phyloP scores from a whole-genome alignment of 495 filamentous ascomycete genomes.

The Tuber brumale region DNA sequence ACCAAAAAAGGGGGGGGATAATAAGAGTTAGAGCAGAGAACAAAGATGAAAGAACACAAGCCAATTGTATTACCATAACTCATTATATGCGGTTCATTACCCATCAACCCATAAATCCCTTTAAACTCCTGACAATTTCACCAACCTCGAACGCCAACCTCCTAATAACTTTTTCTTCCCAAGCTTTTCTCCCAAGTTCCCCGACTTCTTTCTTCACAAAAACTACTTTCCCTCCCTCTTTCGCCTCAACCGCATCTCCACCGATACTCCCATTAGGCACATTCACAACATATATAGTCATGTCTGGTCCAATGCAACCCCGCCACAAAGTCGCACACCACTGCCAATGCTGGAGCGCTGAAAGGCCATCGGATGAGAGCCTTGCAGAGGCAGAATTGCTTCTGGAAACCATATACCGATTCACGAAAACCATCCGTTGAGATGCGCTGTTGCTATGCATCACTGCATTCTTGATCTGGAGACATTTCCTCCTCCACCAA shows the following conservation, averaged over 20 bases:
- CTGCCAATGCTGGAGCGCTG: constrained; percentile 88
- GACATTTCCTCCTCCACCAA: constrained; percentile 32
- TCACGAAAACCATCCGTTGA: constrained; percentile 47
- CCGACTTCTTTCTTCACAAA: constrained; percentile 40
- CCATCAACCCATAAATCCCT: constrained; percentile 30
- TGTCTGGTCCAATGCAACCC: constrained; percentile 74
- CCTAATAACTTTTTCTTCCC: constrained; percentile 62
- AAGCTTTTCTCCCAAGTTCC: constrained; percentile 41
- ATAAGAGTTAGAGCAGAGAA: background rate
- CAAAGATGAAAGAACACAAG: background rate
- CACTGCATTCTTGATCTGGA: constrained; percentile 30
- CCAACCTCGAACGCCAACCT: constrained; percentile 75
- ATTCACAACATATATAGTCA: constrained; percentile 64
- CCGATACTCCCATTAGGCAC: constrained; percentile 18
- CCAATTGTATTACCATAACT: constrained; percentile 5
- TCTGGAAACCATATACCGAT: constrained; percentile 55
- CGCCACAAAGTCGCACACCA: constrained; percentile 97
- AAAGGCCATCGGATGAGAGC: constrained; percentile 69
- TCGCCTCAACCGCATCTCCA: constrained; percentile 33
- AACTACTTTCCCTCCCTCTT: constrained; percentile 33
- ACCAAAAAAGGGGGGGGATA: background rate
- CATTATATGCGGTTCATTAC: constrained; percentile 2
- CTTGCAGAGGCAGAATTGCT: constrained; percentile 65
- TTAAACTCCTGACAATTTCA: constrained; percentile 60
- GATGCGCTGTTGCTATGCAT: constrained; percentile 7